These are phyloP conservation scores for Cytospora piceae DNA, from an alignment of 2,329 filamentous ascomycete genomes.

Conservation along the genomic window DNA sequence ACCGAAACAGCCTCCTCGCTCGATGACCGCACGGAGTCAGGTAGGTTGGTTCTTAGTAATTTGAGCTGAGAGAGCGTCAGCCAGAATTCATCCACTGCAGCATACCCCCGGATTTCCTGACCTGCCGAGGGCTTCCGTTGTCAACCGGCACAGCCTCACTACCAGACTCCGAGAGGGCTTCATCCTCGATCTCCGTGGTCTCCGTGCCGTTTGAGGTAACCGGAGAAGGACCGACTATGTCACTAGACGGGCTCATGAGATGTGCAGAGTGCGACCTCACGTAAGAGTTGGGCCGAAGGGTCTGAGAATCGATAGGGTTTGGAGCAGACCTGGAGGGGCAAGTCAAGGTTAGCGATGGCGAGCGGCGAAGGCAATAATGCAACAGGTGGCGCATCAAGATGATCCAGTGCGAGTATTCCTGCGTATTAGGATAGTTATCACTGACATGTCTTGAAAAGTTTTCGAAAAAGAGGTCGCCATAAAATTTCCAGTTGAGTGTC, in stretches of 20 bases:
- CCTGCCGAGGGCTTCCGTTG: constrained; percentile 44
- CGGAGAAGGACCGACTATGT: constrained; percentile 78
- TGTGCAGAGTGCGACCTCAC: constrained; percentile 53
- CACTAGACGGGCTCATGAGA: constrained; percentile 65
- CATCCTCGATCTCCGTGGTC: constrained; percentile 83
- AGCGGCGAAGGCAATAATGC: constrained; percentile 1
- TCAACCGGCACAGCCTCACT: constrained; percentile 38
- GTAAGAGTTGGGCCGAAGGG: constrained; percentile 56
- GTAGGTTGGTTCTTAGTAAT: constrained; percentile 60
- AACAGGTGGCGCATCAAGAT: constrained; percentile 53
- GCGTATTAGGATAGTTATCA: constrained; percentile 32
- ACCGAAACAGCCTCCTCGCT: constrained; percentile 85
- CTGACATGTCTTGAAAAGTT: constrained; percentile 59
- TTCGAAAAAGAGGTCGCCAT: constrained; percentile 58
- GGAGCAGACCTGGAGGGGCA: constrained; percentile 49
- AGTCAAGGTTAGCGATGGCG: constrained; percentile 16
- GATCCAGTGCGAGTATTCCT: constrained; percentile 45
- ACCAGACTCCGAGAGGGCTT: constrained; percentile 64
- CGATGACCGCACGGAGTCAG: constrained; percentile 60
- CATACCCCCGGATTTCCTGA: constrained; percentile 30
- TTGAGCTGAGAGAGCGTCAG: constrained; percentile 44
- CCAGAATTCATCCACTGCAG: constrained; percentile 33
- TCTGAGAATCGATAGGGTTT: constrained; percentile 49
- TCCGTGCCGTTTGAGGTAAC: constrained; percentile 85
- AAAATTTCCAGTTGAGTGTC: constrained; percentile 63